A percentile compares a stretch with the other conserved stretches of the same genome.
Evolutionary conservation across 495 filamentous ascomycete genomes (phyloP).

Genomic region (Neurospora sp.): DNA sequence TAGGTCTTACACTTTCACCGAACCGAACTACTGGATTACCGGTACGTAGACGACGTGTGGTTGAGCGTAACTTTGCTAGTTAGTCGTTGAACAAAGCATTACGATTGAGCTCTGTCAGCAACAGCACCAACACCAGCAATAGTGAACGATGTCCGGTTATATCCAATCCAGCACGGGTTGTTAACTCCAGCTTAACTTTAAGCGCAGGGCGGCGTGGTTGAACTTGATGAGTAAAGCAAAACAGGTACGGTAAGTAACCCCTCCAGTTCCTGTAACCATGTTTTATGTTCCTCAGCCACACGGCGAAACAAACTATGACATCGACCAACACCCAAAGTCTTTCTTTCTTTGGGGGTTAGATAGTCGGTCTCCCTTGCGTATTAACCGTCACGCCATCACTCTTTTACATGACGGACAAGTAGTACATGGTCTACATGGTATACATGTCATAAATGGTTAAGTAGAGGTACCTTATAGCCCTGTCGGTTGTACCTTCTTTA

Average conservation of each 20-base stretch:
- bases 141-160: not conserved
- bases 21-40: not conserved
- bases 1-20: not conserved
- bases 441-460: not conserved
- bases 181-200: not conserved
- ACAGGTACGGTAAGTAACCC: not conserved
- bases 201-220: not conserved
- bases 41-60: not conserved
- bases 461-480: not conserved
- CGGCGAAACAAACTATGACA: not conserved
- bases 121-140: not conserved
- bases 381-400: not conserved
- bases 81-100: not conserved
- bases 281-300: not conserved
- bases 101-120: not conserved
- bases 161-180: not conserved
- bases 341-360: too few relatives aligned
- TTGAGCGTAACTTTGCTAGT: not conserved
- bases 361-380: not conserved
- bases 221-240: not conserved
- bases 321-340: not conserved
- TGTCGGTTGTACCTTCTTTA: not conserved
- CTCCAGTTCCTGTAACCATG: too few relatives aligned
- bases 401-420: not conserved
- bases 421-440: not conserved